These are phyloP conservation scores for Thraustochytrium sp. DNA, from an alignment of 352 stramenopile species.

Conservation along the genomic window DNA sequence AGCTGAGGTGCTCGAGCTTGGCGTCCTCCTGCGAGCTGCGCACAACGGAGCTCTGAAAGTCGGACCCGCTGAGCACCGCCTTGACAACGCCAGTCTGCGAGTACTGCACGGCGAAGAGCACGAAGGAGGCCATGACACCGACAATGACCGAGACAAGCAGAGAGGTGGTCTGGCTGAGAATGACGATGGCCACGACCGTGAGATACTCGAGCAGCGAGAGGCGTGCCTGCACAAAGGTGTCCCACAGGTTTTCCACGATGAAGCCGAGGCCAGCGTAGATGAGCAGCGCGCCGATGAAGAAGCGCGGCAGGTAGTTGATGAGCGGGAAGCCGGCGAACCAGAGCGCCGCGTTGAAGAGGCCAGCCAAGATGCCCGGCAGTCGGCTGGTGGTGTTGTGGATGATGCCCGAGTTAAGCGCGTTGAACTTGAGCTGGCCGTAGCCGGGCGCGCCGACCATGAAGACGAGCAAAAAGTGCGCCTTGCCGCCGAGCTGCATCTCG, in stretches of 20 bases:
- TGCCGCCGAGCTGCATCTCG: constrained; percentile 40
- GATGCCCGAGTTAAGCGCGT: constrained; percentile 38
- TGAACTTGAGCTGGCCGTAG: constrained; percentile 44
- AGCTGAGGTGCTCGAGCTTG: constrained; percentile 43
- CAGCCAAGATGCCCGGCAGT: constrained; percentile 12
- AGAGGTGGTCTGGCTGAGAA: constrained; percentile 31
- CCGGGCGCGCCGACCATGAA: constrained; percentile 24
- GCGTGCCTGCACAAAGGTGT: constrained; percentile 31
- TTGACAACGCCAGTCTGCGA: constrained; percentile 41
- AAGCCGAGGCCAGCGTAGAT: constrained; percentile 43
- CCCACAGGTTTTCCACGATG: constrained; percentile 37
- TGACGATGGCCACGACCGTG: constrained; percentile 29
- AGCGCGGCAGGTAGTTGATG: constrained; percentile 44
- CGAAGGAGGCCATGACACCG: constrained; percentile 43
- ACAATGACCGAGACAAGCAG: constrained; percentile 33
- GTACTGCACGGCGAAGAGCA: constrained; percentile 41
- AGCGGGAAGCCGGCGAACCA: constrained; percentile 40
- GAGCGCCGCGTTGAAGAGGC: constrained; percentile 26
- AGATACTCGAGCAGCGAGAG: constrained; percentile 31
- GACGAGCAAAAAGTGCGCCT: constrained; percentile 16
- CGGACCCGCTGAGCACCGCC: constrained; percentile 33
- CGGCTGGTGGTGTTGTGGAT: constrained; percentile 28
- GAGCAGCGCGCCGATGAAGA: constrained; percentile 39
- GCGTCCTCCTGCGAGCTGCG: constrained; percentile 41
- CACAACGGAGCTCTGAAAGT: constrained; percentile 43